Conservation (phyloP, 768 basidiomycete genomes). For the Suillus fuscotomentosus region DNA sequence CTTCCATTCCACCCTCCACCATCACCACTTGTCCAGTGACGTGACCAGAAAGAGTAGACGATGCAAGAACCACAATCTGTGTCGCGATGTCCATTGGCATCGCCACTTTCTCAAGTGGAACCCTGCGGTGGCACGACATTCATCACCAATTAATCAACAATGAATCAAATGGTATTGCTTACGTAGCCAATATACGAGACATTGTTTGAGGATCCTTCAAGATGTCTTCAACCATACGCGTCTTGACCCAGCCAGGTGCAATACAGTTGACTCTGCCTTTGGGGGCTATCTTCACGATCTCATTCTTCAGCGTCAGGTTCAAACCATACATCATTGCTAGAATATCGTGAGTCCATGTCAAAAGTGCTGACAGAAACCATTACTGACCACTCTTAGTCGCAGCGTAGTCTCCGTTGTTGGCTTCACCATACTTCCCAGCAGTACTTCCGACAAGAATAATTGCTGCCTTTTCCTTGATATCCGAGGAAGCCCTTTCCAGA, state of each 20-base stretch:
- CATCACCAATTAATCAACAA: no score
- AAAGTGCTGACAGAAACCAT: background rate
- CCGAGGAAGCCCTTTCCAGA: slow-evolving; percentile 37
- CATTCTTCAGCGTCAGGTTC: slow-evolving; percentile 69
- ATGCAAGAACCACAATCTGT: slow-evolving; percentile 63
- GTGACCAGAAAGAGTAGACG: slow-evolving; percentile 62
- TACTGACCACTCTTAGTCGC: slow-evolving; percentile 61
- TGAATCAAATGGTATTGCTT: slow-evolving; percentile 19
- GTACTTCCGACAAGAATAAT: slow-evolving; percentile 71
- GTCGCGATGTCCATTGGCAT: slow-evolving; percentile 60
- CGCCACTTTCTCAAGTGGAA: slow-evolving; percentile 68
- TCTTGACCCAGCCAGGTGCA: slow-evolving; percentile 67
- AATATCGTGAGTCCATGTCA: background rate
- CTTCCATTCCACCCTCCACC: slow-evolving; percentile 81
- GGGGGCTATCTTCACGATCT: slow-evolving; percentile 75
- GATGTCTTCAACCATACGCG: slow-evolving; percentile 59
- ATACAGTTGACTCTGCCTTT: slow-evolving; percentile 68
- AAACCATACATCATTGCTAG: slow-evolving; percentile 74
- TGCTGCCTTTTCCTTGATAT: slow-evolving; percentile 52
- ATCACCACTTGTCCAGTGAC: slow-evolving; percentile 69
- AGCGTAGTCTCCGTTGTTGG: slow-evolving; percentile 65
- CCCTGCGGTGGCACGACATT: slow-evolving; percentile 37
- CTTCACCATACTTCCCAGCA: slow-evolving; percentile 73
- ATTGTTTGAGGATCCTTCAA: slow-evolving; percentile 54
- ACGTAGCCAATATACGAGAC: slow-evolving; percentile 69